These are phyloP conservation scores for Echium plantagineum DNA, from an alignment of 257 asterid species.

Conservation along the genomic window DNA sequence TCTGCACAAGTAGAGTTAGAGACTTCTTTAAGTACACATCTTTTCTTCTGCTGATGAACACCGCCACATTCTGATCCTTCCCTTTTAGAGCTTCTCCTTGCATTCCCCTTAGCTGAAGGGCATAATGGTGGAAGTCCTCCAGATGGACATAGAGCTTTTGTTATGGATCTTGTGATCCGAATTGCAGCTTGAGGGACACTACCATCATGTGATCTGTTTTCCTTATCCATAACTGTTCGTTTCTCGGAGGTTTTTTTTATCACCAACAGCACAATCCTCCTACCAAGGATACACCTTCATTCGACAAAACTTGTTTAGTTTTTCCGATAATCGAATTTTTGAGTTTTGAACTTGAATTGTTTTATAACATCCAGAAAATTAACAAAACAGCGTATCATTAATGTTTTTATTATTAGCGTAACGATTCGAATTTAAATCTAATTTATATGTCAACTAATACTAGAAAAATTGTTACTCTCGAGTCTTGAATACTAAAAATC, in stretches of 20 bases:
- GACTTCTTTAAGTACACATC: conserved; percentile 75
- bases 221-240: conserved; percentile 38
- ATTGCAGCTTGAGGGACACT: conserved; percentile 26
- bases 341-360: too few relatives aligned
- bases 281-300: conserved; percentile 13
- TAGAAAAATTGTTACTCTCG: too few relatives aligned
- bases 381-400: too few relatives aligned
- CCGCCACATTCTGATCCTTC: conserved; percentile 35
- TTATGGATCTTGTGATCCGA: conserved; percentile 71
- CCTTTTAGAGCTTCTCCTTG: conserved; percentile 48
- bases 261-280: conserved; percentile 19
- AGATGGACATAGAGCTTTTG: conserved; percentile 46
- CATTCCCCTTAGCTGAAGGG: conserved; percentile 43
- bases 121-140: conserved; percentile 60
- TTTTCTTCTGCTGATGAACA: conserved; percentile 41
- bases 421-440: too few relatives aligned
- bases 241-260: conserved; percentile 23
- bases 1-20: conserved; percentile 50
- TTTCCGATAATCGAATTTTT: background rate
- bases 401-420: too few relatives aligned
- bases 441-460: too few relatives aligned
- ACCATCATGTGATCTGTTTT: conserved; percentile 24
- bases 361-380: too few relatives aligned
- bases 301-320: too few relatives aligned
- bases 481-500: too few relatives aligned